A percentile compares a stretch with the other conserved stretches of the same genome.
Evolutionary conservation across 2,329 filamentous ascomycete genomes (phyloP).

Genomic region (Scedosporium aurantiacum): DNA sequence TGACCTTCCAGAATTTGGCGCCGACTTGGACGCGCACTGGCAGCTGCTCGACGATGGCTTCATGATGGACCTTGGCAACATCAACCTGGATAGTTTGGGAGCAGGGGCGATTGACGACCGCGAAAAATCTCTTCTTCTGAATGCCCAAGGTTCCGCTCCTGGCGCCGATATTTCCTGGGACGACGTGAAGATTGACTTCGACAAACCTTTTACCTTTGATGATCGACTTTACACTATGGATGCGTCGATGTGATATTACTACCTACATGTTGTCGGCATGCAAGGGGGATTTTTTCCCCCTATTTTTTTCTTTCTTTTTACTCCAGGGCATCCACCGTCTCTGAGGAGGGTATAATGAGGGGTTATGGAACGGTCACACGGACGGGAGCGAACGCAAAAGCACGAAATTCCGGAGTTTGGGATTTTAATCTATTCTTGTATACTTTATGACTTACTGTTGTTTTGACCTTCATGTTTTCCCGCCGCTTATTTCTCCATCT

Average conservation of each 20-base stretch:
- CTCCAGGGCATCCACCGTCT: background rate
- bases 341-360: background rate
- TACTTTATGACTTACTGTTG: too few relatives aligned
- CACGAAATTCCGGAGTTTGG: background rate
- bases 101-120: background rate
- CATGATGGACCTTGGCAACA: constrained; percentile 29
- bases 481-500: background rate
- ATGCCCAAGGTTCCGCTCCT: constrained; percentile 17
- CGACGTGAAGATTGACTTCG: constrained; percentile 37
- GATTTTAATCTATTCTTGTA: background rate
- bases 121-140: constrained; percentile 9
- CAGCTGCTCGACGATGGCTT: constrained; percentile 35
- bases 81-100: constrained; percentile 17
- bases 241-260: constrained; percentile 11
- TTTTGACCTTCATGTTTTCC: background rate
- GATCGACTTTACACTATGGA: constrained; percentile 25
- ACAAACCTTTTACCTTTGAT: constrained; percentile 43
- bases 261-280: background rate
- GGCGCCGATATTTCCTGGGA: constrained; percentile 32
- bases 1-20: constrained; percentile 43
- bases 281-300: background rate
- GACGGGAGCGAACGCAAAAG: background rate
- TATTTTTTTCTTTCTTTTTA: constrained; percentile 3
- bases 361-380: background rate
- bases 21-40: constrained; percentile 43